Base-by-base conservation (phyloP, 495 filamentous ascomycete genomes). In the Neurospora africana region DNA sequence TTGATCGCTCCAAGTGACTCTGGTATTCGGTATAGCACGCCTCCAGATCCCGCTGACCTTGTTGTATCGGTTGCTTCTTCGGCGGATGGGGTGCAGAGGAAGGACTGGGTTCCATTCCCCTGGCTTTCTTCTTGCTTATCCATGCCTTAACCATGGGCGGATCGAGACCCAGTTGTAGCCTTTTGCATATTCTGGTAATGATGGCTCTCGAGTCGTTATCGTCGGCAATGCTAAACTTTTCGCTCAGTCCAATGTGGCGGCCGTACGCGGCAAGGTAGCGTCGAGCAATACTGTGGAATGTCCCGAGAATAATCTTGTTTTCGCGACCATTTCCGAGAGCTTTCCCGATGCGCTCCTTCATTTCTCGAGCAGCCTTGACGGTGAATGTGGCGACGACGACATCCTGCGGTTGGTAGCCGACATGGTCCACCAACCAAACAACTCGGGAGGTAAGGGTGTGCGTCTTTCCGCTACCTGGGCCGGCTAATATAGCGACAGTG, bases 331-430 rank as follows among this genome's bases (percentile, higher is more conserved):
- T 88, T 4, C 93, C 93, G 23, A 98, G 85, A 15, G 95, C 84
- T 72, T 88, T 89, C 0, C 90, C 88, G 40, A 99, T 90, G 33
- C 96, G 88, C 76, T 93, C 89, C 73, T 93, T 93, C 96, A 99
- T 99, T 81, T 99, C 96, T 21, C 91, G 89, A 21, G 95, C 92
- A 5, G 95, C 95, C 80, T 98, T 99, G 79, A 97, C 92, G 4
- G 96, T 99, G 79, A 99, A 99, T 1, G 96, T 99, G 73, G 95
- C 95, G 71, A 97, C 96, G 61, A 99, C 90, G 78, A 99, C 88
- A 85, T 98, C 95, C 84, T 93, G 91, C 75, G 96, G 94, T 53
- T 89, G 89, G 76, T 93, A 89, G 38, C 89, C 87, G 74, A 92
- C 83, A 74, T 92, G 85, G n/a, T 88, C 86, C 68, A 99, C 88